Evolutionary conservation across 106 monocot species (phyloP), one percentile per base, ranked within the genome.

Genomic region (Dendrobium officinale): DNA sequence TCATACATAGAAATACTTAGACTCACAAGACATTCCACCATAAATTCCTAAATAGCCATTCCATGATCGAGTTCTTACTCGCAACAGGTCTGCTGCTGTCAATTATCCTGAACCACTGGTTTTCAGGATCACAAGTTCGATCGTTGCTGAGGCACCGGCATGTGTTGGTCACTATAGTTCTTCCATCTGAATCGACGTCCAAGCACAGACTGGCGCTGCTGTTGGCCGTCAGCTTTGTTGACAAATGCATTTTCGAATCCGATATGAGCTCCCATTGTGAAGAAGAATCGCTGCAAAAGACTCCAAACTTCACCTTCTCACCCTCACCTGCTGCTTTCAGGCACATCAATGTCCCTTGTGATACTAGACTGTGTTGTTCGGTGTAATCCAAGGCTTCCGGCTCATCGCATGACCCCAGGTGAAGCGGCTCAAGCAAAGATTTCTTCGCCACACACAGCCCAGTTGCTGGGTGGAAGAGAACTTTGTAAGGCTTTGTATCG

Each of bases 401-500:
- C 42, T 86, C 72, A 42, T 67, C 27, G 82, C 96, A 96, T 4
- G 80, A 56, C 27, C 93, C 92, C 27, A 96, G 79, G 8, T 59
- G 75, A 16, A 88, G 80, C 2, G 68, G 42, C 9, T 85, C 59
- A 0, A 74, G 24, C n/a, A 74, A 55, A 80, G 79, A 82, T 17
- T 80, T 81, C 67, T 45, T 79, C 54, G 75, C 24, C 20, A 94
- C 76, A 44, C 96, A 96, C 3, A 89, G 80, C 13, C 96, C 96
- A 8, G 87, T 86, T 56, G 83, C 75, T 4, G 96, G 96, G 81
- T 96, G 96, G 86, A 89, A 96, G 42, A 96, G 66, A 19, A 90
- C 49, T 41, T 82, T 81, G 86, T 93, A 83, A 18, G 81, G 80
- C 18, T 77, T 17, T 15, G 49, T n/a, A 5, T 72, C 68, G 5